phyloP scores from a whole-genome alignment of 768 basidiomycete species.

The Pulveroboletus sp. region DNA sequence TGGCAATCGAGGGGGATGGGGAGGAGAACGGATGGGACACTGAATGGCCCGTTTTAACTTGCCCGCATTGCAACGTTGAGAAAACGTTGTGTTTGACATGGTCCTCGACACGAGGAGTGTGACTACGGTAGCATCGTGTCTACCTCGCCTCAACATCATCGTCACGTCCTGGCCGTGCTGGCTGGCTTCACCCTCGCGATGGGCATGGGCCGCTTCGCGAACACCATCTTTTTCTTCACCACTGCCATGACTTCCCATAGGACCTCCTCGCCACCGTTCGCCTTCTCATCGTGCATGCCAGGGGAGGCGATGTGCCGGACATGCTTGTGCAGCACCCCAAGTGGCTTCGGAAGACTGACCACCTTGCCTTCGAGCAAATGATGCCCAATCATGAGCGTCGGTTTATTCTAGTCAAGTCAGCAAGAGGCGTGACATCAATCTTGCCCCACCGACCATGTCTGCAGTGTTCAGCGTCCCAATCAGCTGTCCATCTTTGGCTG shows the following conservation, averaged over 20 bases:
- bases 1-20: constrained; percentile 1
- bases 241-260: constrained; percentile 67
- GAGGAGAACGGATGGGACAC: not conserved
- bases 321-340: constrained; percentile 63
- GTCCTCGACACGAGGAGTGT: constrained; percentile 1
- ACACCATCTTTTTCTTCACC: constrained; percentile 80
- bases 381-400: constrained; percentile 81
- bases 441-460: constrained; percentile 46
- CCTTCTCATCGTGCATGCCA: not conserved
- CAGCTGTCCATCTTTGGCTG: constrained; percentile 63
- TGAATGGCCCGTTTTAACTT: constrained; percentile 16
- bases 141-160: not conserved
- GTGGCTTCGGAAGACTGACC: constrained; percentile 69
- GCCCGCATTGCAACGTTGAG: constrained; percentile 28
- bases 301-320: constrained; percentile 1
- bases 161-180: constrained; percentile 19
- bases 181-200: constrained; percentile 36
- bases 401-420: constrained; percentile 54
- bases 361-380: constrained; percentile 90
- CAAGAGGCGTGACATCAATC: not conserved
- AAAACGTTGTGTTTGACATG: constrained; percentile 27
- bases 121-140: constrained; percentile 13
- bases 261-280: constrained; percentile 6
- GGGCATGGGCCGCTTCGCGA: constrained; percentile 82
- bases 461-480: constrained; percentile 77